Conservation (phyloP, 1,139 yeast genomes). For the Pichia sp. region DNA sequence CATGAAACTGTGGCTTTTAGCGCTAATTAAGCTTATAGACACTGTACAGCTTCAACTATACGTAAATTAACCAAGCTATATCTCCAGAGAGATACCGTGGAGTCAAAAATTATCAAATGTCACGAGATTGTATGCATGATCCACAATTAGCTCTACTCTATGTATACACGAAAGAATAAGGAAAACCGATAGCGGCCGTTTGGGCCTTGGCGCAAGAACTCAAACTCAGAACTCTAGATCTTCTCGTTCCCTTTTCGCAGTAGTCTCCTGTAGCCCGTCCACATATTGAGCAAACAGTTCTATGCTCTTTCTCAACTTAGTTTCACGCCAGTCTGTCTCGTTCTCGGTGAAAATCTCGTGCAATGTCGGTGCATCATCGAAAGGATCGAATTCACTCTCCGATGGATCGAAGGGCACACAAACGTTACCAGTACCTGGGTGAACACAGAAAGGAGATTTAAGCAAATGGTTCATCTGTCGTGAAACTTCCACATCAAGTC, state of each 20-base stretch:
- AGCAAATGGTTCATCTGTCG: constrained; percentile 84
- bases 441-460: constrained; percentile 97
- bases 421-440: constrained; percentile 95
- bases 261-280: constrained; percentile 42
- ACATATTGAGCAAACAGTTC: constrained; percentile 66
- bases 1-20: no score
- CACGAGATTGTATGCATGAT: no score
- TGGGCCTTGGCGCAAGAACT: no score
- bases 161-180: no score
- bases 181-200: no score
- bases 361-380: constrained; percentile 66
- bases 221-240: no score
- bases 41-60: no score
- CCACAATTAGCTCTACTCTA: no score
- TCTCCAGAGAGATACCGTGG: no score
- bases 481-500: constrained; percentile 90
- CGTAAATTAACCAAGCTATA: no score
- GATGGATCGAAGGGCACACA: constrained; percentile 87
- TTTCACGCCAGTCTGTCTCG: constrained; percentile 45
- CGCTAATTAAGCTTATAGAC: no score
- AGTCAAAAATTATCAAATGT: no score
- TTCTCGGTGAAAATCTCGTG: constrained; percentile 41
- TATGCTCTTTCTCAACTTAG: constrained; percentile 68
- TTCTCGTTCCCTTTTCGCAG: constrained; percentile 38
- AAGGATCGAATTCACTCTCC: constrained; percentile 64